A percentile compares a stretch with the other conserved stretches of the same genome.
These are phyloP conservation scores for Penicillium turbatum DNA, from an alignment of 495 filamentous ascomycete species.

Conservation along the genomic window DNA sequence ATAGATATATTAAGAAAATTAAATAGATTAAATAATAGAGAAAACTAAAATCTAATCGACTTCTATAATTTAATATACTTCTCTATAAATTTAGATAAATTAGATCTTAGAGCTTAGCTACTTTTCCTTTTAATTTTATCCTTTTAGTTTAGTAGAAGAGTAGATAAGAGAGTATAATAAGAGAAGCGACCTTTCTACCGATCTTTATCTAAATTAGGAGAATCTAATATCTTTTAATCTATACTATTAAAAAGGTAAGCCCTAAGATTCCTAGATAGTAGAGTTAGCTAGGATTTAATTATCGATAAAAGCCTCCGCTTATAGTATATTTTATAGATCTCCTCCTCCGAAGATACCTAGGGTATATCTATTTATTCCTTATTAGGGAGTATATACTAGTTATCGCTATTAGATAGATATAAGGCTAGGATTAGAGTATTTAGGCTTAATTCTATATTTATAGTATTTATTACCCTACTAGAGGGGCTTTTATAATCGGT, in stretches of 20 bases:
- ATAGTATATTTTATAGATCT: neutral
- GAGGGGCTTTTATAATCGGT: neutral
- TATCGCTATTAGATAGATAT: neutral
- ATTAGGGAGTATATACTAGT: neutral
- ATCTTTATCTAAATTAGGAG: conserved; percentile 8
- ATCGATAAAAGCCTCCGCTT: neutral
- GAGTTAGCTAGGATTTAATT: neutral
- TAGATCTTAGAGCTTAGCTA: conserved; percentile 5
- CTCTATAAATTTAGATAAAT: conserved; percentile 13
- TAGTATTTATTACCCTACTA: neutral
- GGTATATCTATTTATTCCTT: neutral
- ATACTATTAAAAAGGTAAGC: neutral
- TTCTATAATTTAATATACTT: conserved; percentile 11
- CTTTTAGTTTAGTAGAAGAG: conserved; percentile 6
- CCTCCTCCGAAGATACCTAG: neutral
- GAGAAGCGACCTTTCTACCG: conserved; percentile 11
- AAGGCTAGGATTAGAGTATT: neutral
- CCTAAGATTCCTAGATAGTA: neutral
- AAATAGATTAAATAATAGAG: neutral
- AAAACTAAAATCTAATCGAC: conserved; percentile 8
- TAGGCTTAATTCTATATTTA: neutral
- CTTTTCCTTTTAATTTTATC: conserved; percentile 13
- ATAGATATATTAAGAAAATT: neutral
- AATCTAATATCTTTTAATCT: neutral
- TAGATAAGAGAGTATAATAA: conserved; percentile 9